These are phyloP conservation scores for Mycena leptocephala DNA, from an alignment of 768 basidiomycete genomes.

Conservation along the genomic window DNA sequence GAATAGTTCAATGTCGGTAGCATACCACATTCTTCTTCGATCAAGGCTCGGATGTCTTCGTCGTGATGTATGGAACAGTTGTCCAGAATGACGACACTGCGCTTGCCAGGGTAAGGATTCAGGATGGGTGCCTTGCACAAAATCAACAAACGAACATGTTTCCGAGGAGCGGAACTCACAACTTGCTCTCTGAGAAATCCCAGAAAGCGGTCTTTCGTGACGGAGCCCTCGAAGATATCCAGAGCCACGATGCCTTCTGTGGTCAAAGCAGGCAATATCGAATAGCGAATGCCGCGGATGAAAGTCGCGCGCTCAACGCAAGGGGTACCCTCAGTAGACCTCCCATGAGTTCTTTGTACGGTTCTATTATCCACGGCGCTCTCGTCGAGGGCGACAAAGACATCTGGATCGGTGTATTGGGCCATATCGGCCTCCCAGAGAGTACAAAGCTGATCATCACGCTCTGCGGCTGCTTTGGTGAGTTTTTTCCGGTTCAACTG, in stretches of 20 bases:
- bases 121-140: slow-evolving; percentile 40
- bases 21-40: slow-evolving; percentile 48
- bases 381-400: too few relatives aligned
- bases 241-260: too few relatives aligned
- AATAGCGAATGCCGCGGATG: too few relatives aligned
- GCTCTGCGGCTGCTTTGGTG: too few relatives aligned
- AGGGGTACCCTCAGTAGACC: too few relatives aligned
- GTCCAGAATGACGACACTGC: slow-evolving; percentile 58
- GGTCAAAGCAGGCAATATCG: too few relatives aligned
- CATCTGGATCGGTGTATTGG: slow-evolving; percentile 26
- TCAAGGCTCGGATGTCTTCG: slow-evolving; percentile 47
- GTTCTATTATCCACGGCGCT: slow-evolving; percentile 44
- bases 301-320: too few relatives aligned
- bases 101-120: too few relatives aligned
- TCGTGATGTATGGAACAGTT: slow-evolving; percentile 61
- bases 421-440: slow-evolving; percentile 31
- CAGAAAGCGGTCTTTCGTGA: slow-evolving; percentile 51
- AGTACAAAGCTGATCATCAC: too few relatives aligned
- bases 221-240: too few relatives aligned
- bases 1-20: too few relatives aligned
- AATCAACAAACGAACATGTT: background rate
- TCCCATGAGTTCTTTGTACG: slow-evolving; percentile 39
- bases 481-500: slow-evolving; percentile 31
- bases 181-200: slow-evolving; percentile 48
- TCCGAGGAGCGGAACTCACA: slow-evolving; percentile 25